Base-by-base conservation (phyloP, 1,284 basidiomycete species). In the Heterobasidion occidentale region DNA sequence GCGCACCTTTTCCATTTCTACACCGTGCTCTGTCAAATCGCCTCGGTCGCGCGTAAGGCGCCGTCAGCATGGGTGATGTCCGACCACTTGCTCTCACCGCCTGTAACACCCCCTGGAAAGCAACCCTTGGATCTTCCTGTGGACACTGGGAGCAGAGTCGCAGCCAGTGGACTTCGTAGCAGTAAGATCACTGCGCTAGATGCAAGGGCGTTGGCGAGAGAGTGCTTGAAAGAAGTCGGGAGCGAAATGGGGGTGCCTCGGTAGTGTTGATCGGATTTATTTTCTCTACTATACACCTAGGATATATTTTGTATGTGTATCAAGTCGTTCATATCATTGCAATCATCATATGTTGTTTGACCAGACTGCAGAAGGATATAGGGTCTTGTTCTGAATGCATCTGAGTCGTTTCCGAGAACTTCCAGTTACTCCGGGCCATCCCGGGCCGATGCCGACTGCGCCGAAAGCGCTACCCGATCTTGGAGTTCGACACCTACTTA, bases 1-100 rank as follows among this genome's bases (percentile, higher is more conserved):
- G 90, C 88, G 0, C 92, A 94, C 65, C 73, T 97, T 9, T 94
- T 95, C 77, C 83, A 88, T 63, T 84, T 95, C 60, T 94, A 94
- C 65, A 75, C 82, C 0, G 72, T 88, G 1, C 69, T 97, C 7
- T 87, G 88, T 62, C 86, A 92, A 62, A 85, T 96, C 51, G 84
- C 81, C 1, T 83, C 89, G 7, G 78, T 86, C 56, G 80, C 84
- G 0, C 74, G 82, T 34, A 80, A 78, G 61, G 76, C 81, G 9
- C 88, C 90, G 0, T 75, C 77, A n/a, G 77, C 81, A n/a, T 89
- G 86, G 86, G 70, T 86, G 17, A 44, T 66, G 59, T 56, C 63
- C 9, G 58, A 58, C 12, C 55, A 42, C 51, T 51, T 59, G 27
- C 59, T 52, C 46, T 59, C 51, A 52, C 34, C 56, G 56, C 60